Conservation (phyloP, 2,329 filamentous ascomycete genomes). For the Purpureocillium lavendulum region DNA sequence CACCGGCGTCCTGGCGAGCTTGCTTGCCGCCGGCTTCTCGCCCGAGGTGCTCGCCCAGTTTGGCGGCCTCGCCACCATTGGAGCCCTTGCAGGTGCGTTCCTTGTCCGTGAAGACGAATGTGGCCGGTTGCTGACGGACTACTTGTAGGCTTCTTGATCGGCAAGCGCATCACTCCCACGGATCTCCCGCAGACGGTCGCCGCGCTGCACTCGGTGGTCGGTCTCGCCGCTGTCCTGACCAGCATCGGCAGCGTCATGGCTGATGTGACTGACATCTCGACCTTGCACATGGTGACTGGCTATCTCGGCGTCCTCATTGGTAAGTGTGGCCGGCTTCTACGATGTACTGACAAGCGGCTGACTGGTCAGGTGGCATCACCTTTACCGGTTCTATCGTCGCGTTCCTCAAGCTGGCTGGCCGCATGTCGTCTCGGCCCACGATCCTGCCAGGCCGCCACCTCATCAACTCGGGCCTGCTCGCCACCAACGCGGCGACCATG, state of each 20-base stretch:
- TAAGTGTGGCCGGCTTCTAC: slow-evolving; percentile 10
- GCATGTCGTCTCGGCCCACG: slow-evolving; percentile 70
- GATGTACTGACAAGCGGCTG: background rate
- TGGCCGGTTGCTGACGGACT: slow-evolving; percentile 4
- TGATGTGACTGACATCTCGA: slow-evolving; percentile 61
- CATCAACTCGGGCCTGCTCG: slow-evolving; percentile 67
- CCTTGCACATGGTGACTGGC: slow-evolving; percentile 74
- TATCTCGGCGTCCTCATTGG: slow-evolving; percentile 82
- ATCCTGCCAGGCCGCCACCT: slow-evolving; percentile 66
- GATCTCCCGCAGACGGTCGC: slow-evolving; percentile 85
- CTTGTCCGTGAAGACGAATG: background rate
- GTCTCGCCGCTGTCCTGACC: slow-evolving; percentile 79
- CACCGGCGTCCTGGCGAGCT: slow-evolving; percentile 73
- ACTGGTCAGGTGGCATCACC: slow-evolving; percentile 57
- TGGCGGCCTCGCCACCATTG: slow-evolving; percentile 63
- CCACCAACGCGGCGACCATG: slow-evolving; percentile 74
- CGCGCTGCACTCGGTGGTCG: slow-evolving; percentile 82
- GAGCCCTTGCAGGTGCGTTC: slow-evolving; percentile 50
- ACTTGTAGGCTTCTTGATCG: slow-evolving; percentile 61
- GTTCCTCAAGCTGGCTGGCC: slow-evolving; percentile 77
- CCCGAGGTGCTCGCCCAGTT: slow-evolving; percentile 75
- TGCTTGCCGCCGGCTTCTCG: slow-evolving; percentile 73
- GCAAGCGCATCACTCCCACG: slow-evolving; percentile 79
- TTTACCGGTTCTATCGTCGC: slow-evolving; percentile 89
- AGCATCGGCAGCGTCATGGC: slow-evolving; percentile 82